Evolutionary conservation across 2,329 filamentous ascomycete genomes (phyloP).

Genomic region (Endothia cerciana): DNA sequence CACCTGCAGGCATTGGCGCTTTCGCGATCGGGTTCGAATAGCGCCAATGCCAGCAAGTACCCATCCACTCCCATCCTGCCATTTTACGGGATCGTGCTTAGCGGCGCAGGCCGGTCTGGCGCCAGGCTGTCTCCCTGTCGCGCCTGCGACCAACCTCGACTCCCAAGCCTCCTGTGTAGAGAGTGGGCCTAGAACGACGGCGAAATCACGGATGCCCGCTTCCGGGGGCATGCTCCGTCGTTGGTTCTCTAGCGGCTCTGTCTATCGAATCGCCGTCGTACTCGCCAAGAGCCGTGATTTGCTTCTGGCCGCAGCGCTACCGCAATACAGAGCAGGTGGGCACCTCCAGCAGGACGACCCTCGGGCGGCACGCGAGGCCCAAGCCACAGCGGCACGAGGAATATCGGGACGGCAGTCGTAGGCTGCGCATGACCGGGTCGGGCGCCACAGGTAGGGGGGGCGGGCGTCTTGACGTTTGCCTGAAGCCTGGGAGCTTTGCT

Average conservation of each 20-base stretch:
- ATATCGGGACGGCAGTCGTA: constrained; percentile 13
- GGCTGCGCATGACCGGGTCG: constrained; percentile 10
- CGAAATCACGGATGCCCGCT: not conserved
- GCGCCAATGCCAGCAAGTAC: constrained; percentile 13
- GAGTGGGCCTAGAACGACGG: not conserved
- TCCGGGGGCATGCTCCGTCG: not conserved
- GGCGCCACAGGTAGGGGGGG: constrained; percentile 12
- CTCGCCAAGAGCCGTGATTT: constrained; percentile 8
- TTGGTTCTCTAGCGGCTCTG: constrained; percentile 25
- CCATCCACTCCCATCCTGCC: constrained; percentile 15
- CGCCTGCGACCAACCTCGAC: constrained; percentile 3
- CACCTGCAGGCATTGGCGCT: not conserved
- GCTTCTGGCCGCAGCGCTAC: constrained; percentile 23
- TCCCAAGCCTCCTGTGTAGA: not conserved
- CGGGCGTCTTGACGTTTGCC: not conserved
- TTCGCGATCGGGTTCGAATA: constrained; percentile 6
- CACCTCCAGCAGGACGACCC: constrained; percentile 9
- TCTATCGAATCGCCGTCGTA: constrained; percentile 27
- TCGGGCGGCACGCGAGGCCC: not conserved
- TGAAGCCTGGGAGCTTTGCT: not conserved
- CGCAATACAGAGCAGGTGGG: constrained; percentile 7
- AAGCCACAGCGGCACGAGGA: constrained; percentile 22
- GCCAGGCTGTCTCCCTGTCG: constrained; percentile 20
- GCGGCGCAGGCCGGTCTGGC: constrained; percentile 16
- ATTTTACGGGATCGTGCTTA: constrained; percentile 16